Base-by-base conservation (phyloP, 73 alveolate genomes). In the Paramecium sonneborni region DNA sequence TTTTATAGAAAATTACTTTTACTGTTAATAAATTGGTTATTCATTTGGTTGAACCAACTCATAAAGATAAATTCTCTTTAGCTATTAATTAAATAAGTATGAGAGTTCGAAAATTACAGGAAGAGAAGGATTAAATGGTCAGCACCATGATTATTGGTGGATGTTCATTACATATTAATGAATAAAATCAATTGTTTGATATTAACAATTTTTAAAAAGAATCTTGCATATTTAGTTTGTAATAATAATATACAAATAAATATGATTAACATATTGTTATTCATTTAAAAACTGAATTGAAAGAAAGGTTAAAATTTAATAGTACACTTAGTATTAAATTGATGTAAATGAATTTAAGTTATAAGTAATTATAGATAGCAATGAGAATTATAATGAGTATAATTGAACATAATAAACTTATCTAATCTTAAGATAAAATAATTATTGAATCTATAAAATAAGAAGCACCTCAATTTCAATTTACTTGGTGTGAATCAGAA, bases 231-330 rank as follows among this genome's bases (percentile, higher is more conserved):
- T 43, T 79, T 20, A 79, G 90, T 79, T 43, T 79, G 24, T 23
- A 43, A 39, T 43, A 79, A 20, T 2, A 39, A 14, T 79, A 43
- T 14, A 26, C 32, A 11, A 34, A 79, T 12, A 79, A 79, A 14
- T 79, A 43, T 44, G 90, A 79, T 79, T 79, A 79, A 46, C 55
- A 79, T 43, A 32, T 79, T 6, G 74, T 79, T 28, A 79, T 79
- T 9, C 90, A 79, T 79, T 79, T 79, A 20, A 38, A 34, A 44
- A 46, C 74, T 43, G 46, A 79, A 30, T 23, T 79, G 10, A 39
- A 79, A 44, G 90, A 79, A 8, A 79, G 74, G 5, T 18, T 79
- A 24, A 79, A 46, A 79, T 79, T 79, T 44, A 79, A 44, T 46
- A 79, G 90, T 46, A 79, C 90, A 11, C 1, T 79, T 5, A 14